These are phyloP conservation scores for Rhodotorula sp. DNA, from an alignment of 1,284 basidiomycete genomes.

Conservation along the genomic window DNA sequence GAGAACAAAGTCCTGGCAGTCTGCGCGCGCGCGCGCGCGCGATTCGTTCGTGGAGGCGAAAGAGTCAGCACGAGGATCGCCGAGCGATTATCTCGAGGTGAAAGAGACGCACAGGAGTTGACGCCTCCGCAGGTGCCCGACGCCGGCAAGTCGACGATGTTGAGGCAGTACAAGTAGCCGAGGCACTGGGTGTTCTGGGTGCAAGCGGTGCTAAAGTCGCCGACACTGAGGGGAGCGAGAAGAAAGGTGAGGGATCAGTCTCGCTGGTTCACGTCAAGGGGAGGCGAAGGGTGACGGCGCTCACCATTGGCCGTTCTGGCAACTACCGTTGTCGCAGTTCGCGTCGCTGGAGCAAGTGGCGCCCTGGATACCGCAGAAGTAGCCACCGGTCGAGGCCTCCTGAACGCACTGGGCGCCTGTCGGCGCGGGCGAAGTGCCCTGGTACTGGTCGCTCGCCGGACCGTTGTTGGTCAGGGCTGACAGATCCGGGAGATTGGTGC, in stretches of 20 bases:
- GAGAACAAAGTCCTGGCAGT: not conserved
- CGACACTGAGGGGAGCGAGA: not conserved
- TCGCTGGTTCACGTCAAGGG: no score
- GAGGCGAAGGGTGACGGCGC: no score
- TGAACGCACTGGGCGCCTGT: constrained; percentile 3
- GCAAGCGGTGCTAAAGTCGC: not conserved
- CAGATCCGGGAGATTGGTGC: not conserved
- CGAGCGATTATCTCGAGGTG: not conserved
- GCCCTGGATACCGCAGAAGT: constrained; percentile 29
- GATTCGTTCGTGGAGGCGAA: not conserved
- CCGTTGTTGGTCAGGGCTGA: not conserved
- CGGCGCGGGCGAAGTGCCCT: constrained; percentile 16
- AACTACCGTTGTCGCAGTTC: constrained; percentile 17
- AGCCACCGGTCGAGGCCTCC: constrained; percentile 11
- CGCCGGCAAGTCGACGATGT: not conserved
- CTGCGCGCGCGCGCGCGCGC: not conserved
- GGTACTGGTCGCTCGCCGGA: not conserved
- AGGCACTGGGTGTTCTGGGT: not conserved
- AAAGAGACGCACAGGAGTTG: not conserved
- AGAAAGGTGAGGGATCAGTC: not conserved
- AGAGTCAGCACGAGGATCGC: not conserved
- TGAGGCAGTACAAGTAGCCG: not conserved
- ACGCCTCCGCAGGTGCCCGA: not conserved
- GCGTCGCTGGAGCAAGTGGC: constrained; percentile 7
- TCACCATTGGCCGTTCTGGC: constrained; percentile 9